phyloP scores from a whole-genome alignment of 1,284 basidiomycete species.

The Fomes fomentarius region DNA sequence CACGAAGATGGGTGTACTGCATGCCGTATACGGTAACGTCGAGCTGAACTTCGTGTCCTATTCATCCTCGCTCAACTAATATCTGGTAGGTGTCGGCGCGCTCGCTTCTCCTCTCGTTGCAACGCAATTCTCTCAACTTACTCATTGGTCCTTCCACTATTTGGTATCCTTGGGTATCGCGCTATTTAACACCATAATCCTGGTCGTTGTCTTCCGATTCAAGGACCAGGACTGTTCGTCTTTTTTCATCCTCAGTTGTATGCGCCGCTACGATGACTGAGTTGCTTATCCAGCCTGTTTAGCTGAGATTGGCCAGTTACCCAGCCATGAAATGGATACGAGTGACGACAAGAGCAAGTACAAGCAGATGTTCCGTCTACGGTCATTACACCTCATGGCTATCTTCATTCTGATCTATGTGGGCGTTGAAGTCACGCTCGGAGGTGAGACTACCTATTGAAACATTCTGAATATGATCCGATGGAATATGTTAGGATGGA shows the following conservation, averaged over 20 bases:
- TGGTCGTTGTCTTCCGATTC: slow-evolving; percentile 55
- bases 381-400: slow-evolving; percentile 45
- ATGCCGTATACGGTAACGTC: slow-evolving; percentile 45
- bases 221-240: slow-evolving; percentile 57
- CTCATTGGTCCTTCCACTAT: slow-evolving; percentile 67
- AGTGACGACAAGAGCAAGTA: slow-evolving; percentile 36
- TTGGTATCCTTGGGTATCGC: slow-evolving; percentile 62
- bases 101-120: slow-evolving; percentile 61
- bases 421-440: slow-evolving; percentile 51
- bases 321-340: slow-evolving; percentile 21
- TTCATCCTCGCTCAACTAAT: background rate
- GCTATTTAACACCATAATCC: slow-evolving; percentile 43
- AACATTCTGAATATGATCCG: background rate
- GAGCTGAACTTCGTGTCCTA: background rate
- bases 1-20: slow-evolving; percentile 65
- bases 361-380: slow-evolving; percentile 41
- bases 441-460: slow-evolving; percentile 33
- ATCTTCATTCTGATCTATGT: slow-evolving; percentile 51
- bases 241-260: background rate
- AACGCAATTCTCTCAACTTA: slow-evolving; percentile 59
- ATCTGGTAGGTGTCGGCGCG: slow-evolving; percentile 55
- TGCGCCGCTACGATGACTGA: no score
- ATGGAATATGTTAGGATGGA: slow-evolving; percentile 43
- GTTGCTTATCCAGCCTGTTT: slow-evolving; percentile 32
- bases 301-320: slow-evolving; percentile 36